Conservation (phyloP, 1,139 yeast genomes). For the Tardiomyces blankii region DNA sequence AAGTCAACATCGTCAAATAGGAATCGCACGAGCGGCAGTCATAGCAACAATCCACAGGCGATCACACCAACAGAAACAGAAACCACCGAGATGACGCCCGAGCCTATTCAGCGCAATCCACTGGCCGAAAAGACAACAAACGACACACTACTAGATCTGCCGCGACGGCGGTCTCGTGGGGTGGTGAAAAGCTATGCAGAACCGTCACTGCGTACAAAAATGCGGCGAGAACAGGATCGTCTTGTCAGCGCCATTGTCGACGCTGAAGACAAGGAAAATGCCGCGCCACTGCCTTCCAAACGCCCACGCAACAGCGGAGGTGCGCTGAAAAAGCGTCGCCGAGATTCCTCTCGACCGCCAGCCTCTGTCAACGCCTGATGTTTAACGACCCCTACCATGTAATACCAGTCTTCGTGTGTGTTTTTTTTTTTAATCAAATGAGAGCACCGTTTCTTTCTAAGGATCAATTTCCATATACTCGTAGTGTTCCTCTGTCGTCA, state of each 20-base stretch:
- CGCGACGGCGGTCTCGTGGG: constrained; percentile 4
- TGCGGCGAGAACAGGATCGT: constrained; percentile 57
- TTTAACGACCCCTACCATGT: background rate
- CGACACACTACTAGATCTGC: constrained; percentile 1
- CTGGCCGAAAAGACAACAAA: background rate
- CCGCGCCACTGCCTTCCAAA: background rate
- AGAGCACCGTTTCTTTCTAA: no score
- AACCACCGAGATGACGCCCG: background rate
- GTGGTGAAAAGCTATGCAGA: constrained; percentile 43
- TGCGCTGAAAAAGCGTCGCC: background rate
- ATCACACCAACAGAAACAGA: background rate
- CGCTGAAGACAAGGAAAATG: background rate
- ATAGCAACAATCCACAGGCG: background rate
- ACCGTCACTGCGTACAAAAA: constrained; percentile 56
- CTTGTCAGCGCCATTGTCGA: constrained; percentile 41
- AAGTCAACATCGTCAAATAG: no score
- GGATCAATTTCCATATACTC: no score
- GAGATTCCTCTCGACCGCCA: background rate
- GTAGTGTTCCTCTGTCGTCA: no score
- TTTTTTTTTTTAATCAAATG: no score
- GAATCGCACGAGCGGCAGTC: no score
- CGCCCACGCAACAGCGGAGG: background rate
- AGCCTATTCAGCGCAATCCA: background rate
- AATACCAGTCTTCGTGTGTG: no score
- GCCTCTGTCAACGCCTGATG: no score